Base-by-base conservation (phyloP, 257 asterid species). In the Solanum raphanifolium region DNA sequence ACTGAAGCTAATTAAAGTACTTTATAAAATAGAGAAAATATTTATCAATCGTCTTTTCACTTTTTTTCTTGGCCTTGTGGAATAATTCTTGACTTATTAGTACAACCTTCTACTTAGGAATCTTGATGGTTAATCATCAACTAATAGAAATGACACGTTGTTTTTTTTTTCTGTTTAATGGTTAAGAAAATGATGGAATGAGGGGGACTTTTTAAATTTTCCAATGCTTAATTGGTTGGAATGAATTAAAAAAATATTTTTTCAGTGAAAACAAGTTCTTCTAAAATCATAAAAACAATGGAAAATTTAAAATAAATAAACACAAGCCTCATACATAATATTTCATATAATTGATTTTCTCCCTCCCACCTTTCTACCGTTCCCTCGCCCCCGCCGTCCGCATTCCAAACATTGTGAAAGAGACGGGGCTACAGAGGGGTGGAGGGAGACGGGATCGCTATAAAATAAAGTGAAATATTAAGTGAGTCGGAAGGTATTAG, bases 181-280 rank as follows among this genome's bases (percentile, higher is more conserved):
- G 60, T 58, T 20, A 20, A 58, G 66, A 58, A 62, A 65, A 10
- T 23, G 32, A 11, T 65, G 32, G 1, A 65, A 65, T 65, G 71
- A 10, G 31, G 34, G 31, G 32, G 73, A 66, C 31, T 12, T 65
- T 25, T 5, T 25, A 65, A 52, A 65, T 25, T 65, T 65, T 65
- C 16, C 2, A 65, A 65, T 65, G 34, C 34, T 65, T 65, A 7
- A 12, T 66, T 25, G 20, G 34, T 66, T 12, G 13, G 0, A 66
- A 5, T 25, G 20, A 4, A 12, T 66, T 66, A 5, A 66, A 12
- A 65, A n/a, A 23, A 48, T 23, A 9, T 9, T 4, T 62, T 62
- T 62, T 4, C 1, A 0, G 0, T 3, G 8, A n/a, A 65, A 4
- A 0, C 0, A 4, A 62, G 0, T 65, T 65, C 9, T 66, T 65